Evolutionary conservation across 768 basidiomycete genomes (phyloP).

Genomic region (Hygrophoropsis aurantiaca): DNA sequence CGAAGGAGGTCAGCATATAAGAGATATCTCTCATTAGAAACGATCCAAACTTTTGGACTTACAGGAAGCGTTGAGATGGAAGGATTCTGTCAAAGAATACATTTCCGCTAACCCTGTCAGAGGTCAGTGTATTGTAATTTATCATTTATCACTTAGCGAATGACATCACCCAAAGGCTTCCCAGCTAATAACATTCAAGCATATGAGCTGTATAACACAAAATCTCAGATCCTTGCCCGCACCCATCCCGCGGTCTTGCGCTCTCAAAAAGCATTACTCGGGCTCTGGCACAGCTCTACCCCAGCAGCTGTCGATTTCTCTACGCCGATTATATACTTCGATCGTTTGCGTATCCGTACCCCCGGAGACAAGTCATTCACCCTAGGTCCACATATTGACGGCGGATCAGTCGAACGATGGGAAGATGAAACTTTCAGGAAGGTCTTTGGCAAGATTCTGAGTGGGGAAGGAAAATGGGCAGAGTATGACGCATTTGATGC

Average conservation of each 20-base stretch:
- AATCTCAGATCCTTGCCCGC: constrained; percentile 62
- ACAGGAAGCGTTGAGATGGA: constrained; percentile 63
- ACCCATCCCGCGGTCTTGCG: constrained; percentile 59
- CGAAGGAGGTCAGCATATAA: constrained; percentile 41
- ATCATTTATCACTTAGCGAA: background rate
- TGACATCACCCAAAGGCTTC: constrained; percentile 44
- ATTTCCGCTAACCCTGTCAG: constrained; percentile 52
- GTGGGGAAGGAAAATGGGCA: constrained; percentile 44
- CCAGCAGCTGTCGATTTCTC: constrained; percentile 46
- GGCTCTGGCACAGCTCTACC: constrained; percentile 51
- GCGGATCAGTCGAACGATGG: constrained; percentile 56
- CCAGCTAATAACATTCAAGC: constrained; percentile 69
- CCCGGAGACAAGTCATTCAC: constrained; percentile 71
- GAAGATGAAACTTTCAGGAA: constrained; percentile 44
- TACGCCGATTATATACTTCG: constrained; percentile 73
- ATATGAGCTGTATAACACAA: constrained; percentile 73
- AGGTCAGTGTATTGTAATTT: constrained; percentile 31
- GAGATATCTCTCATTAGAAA: constrained; percentile 11
- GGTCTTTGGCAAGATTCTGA: constrained; percentile 45
- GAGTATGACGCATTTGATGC: constrained; percentile 53
- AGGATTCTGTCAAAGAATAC: constrained; percentile 52
- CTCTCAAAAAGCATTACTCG: constrained; percentile 57
- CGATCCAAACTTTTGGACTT: background rate
- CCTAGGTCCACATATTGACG: constrained; percentile 61
- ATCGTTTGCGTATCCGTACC: constrained; percentile 69